These are phyloP conservation scores for Verticillium albo-atrum DNA, from an alignment of 2,329 filamentous ascomycete genomes.

Conservation along the genomic window DNA sequence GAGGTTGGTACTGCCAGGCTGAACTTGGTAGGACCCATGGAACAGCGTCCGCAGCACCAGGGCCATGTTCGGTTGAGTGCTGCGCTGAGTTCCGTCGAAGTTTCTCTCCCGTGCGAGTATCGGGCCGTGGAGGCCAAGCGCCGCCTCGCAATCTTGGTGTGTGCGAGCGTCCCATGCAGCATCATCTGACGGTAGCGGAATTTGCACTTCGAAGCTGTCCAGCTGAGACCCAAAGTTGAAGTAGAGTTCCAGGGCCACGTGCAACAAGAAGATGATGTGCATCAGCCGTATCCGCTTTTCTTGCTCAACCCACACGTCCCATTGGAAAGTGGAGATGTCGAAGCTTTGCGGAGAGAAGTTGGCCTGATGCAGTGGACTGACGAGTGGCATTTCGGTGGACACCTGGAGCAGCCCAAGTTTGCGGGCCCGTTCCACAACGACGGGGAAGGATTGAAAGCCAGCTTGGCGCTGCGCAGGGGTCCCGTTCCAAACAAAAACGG, in stretches of 20 bases:
- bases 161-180: slow-evolving; percentile 66
- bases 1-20: slow-evolving; percentile 63
- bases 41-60: slow-evolving; percentile 58
- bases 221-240: slow-evolving; percentile 65
- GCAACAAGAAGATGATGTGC: slow-evolving; percentile 60
- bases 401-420: slow-evolving; percentile 52
- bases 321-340: slow-evolving; percentile 54
- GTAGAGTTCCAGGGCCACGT: slow-evolving; percentile 63
- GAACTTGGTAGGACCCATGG: slow-evolving; percentile 53
- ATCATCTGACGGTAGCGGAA: slow-evolving; percentile 70
- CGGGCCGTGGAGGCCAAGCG: slow-evolving; percentile 58
- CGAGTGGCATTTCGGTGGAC: slow-evolving; percentile 40
- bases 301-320: slow-evolving; percentile 65
- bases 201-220: slow-evolving; percentile 57
- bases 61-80: slow-evolving; percentile 61
- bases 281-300: slow-evolving; percentile 64
- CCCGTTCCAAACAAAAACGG: slow-evolving; percentile 66
- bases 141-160: slow-evolving; percentile 55
- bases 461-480: slow-evolving; percentile 60
- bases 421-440: slow-evolving; percentile 53
- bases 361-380: slow-evolving; percentile 58
- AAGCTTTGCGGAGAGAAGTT: slow-evolving; percentile 40
- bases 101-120: slow-evolving; percentile 53
- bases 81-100: slow-evolving; percentile 55
- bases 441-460: slow-evolving; percentile 54